phyloP scores from a whole-genome alignment of 2,329 filamentous ascomycete species.

The Ophidiomyces ophidiicola region DNA sequence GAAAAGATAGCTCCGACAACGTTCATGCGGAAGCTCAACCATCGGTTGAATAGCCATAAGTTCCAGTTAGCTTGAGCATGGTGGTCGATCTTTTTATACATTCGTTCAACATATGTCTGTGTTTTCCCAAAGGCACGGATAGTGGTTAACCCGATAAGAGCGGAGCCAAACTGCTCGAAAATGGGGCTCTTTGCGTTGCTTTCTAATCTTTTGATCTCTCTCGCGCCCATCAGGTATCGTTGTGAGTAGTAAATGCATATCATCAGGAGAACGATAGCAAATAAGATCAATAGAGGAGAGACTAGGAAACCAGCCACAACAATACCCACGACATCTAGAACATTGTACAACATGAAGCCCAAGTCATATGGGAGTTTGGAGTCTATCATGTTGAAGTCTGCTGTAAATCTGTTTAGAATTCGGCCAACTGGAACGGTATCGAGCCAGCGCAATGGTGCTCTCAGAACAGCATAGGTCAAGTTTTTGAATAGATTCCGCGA shows the following conservation, averaged over 20 bases:
- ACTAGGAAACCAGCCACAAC: conserved; percentile 56
- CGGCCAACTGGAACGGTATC: conserved; percentile 68
- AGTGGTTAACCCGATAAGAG: conserved; percentile 59
- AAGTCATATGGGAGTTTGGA: conserved; percentile 53
- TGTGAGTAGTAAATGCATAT: conserved; percentile 48
- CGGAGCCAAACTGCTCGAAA: conserved; percentile 66
- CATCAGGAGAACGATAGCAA: conserved; percentile 47
- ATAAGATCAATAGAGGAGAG: conserved; percentile 52
- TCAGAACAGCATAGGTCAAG: conserved; percentile 54
- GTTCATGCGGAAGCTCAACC: conserved; percentile 63
- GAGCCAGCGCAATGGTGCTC: conserved; percentile 64
- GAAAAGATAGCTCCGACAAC: conserved; percentile 58
- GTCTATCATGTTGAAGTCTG: conserved; percentile 65
- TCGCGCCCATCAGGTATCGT: conserved; percentile 55
- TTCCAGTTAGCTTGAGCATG: conserved; percentile 56
- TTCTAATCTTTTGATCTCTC: conserved; percentile 66
- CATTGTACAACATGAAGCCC: conserved; percentile 47
- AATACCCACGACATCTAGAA: conserved; percentile 52
- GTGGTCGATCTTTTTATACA: conserved; percentile 57
- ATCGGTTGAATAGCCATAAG: conserved; percentile 61
- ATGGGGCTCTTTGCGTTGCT: conserved; percentile 66
- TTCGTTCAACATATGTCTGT: conserved; percentile 53
- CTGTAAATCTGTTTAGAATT: conserved; percentile 64
- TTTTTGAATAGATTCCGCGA: conserved; percentile 56
- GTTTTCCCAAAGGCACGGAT: conserved; percentile 64